Evolutionary conservation across 192 early-diverging fungal species (phyloP).

Genomic region (Backusella luteola): DNA sequence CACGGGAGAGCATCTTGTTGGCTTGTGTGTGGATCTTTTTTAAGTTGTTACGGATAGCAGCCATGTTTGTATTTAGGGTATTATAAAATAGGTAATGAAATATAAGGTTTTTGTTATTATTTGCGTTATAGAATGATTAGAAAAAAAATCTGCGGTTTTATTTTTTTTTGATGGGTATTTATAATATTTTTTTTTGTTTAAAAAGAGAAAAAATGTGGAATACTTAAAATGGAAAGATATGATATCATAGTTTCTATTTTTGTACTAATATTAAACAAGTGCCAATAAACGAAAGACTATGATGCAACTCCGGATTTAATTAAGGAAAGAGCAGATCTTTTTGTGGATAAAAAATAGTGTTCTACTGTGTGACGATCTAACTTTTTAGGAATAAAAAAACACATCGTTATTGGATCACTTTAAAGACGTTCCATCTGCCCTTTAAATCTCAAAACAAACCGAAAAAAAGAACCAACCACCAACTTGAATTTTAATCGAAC

Average conservation of each 20-base stretch:
- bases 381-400: not conserved
- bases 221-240: not conserved
- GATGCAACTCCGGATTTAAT: not conserved
- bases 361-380: not conserved
- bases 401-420: not conserved
- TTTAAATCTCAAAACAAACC: not conserved
- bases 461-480: not conserved
- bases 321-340: not conserved
- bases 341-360: not conserved
- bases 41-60: not conserved
- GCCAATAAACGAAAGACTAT: not conserved
- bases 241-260: not conserved
- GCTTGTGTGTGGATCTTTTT: not conserved
- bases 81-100: not conserved
- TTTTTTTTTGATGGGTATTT: not conserved
- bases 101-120: not conserved
- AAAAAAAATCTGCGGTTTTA: not conserved
- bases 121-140: not conserved
- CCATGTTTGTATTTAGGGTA: not conserved
- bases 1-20: slow-evolving; percentile 12
- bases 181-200: slow-evolving; percentile 7
- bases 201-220: not conserved
- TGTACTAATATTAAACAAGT: not conserved
- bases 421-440: not conserved
- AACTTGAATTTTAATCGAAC: not conserved